A percentile compares a stretch with the other conserved stretches of the same genome.
phyloP scores from a whole-genome alignment of 768 basidiomycete species.

The Mycena metata region DNA sequence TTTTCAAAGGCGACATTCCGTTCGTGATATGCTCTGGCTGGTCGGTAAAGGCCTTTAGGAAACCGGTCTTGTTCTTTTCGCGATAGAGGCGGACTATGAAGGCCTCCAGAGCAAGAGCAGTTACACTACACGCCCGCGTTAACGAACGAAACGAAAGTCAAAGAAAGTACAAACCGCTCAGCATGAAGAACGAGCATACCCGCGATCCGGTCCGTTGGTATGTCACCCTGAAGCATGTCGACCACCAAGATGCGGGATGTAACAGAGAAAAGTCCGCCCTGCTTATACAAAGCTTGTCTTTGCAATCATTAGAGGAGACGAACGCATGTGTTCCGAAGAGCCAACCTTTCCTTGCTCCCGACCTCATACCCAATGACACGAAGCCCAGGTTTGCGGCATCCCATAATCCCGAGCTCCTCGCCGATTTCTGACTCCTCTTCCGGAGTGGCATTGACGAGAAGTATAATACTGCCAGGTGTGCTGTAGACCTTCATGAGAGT shows the following conservation, averaged over 20 bases:
- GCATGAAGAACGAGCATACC: conserved; percentile 93
- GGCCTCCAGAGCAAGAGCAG: conserved; percentile 86
- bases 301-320: conserved; percentile 13
- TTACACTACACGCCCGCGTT: conserved; percentile 68
- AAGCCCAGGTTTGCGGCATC: conserved; percentile 88
- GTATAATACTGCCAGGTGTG: conserved; percentile 83
- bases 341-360: conserved; percentile 80
- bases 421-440: conserved; percentile 94
- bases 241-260: conserved; percentile 96
- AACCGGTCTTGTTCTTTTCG: conserved; percentile 90
- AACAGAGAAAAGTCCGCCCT: conserved; percentile 90
- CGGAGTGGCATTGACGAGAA: conserved; percentile 85
- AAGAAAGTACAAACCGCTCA: conserved; percentile 72
- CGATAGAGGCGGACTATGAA: conserved; percentile 94
- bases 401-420: conserved; percentile 93
- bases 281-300: conserved; percentile 88
- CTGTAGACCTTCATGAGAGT: conserved; percentile 95
- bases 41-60: conserved; percentile 97
- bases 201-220: conserved; percentile 88
- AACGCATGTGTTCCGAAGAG: conserved; percentile 11
- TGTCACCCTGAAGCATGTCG: conserved; percentile 90
- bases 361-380: conserved; percentile 88
- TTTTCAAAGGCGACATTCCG: conserved; percentile 91
- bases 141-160: not conserved
- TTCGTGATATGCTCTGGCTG: conserved; percentile 96